Evolutionary conservation across 2,329 filamentous ascomycete genomes (phyloP), one percentile per base, ranked within the genome.

Genomic region (Verticillium nubilum): DNA sequence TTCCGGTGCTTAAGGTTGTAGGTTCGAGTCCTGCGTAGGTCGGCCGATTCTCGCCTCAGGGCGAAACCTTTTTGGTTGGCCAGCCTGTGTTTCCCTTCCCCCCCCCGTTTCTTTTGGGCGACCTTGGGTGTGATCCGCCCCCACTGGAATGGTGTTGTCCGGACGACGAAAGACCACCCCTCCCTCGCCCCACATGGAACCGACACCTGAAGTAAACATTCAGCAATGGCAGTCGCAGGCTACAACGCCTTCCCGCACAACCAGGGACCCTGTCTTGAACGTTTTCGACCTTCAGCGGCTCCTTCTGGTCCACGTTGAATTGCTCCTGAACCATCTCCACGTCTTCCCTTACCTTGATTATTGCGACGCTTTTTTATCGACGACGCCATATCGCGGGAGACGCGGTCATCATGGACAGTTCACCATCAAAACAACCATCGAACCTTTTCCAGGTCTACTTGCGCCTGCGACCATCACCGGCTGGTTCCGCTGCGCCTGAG

Each of bases 371-470:
- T n/a, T n/a, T 17, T 17, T 37, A 5, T 17, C 33, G 33, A 37
- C 33, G 33, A 17, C 33, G 4, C 12, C 12, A 37, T n/a, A 13
- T 37, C 33, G 15, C 6, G 5, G 12, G 15, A 37, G 33, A 13
- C 35, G 17, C 35, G 17, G n/a, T n/a, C 28, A 57, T 17, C 23
- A 64, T 64, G 62, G 61, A 64, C 33, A 58, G 52, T 25, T 28
- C 58, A 55, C 56, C 61, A 17, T 58, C 57, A 9, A 64, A 63
- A 47, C 58, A 61, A 25, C 55, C 62, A 1, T 59, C 62, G 10
- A 85, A 84, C 62, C 85, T 97, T 37, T 98, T 98, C 72, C 89
- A 97, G 75, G 94, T 98, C 60, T 97, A 91, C 70, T 82, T 98
- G 47, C 90, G 94, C 55, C 79, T 98, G 55, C 88, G 90, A 17